A percentile compares a stretch with the other conserved stretches of the same genome.
Evolutionary conservation across 2,329 filamentous ascomycete genomes (phyloP).

Genomic region (Waltergamsia citrina): DNA sequence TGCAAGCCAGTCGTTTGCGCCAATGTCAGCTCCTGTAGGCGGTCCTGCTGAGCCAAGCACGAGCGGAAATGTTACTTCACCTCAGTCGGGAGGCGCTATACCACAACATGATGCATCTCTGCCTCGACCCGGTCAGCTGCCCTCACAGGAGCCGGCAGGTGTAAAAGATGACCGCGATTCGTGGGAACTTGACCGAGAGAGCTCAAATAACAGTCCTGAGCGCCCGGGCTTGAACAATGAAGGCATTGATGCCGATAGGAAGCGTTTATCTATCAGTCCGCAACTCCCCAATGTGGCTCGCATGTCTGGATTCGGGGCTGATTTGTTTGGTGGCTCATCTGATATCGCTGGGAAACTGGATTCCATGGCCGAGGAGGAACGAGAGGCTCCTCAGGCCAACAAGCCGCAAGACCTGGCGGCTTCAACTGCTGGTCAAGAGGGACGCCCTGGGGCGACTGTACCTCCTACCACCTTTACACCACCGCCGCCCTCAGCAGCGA

Average conservation of each 20-base stretch:
- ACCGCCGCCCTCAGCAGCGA: not conserved
- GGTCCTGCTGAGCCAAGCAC: not conserved
- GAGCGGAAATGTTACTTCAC: not conserved
- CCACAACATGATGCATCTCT: not conserved
- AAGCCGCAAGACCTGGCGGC: no score
- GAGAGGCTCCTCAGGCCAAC: no score
- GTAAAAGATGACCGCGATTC: no score
- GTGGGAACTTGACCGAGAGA: no score
- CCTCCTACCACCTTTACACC: not conserved
- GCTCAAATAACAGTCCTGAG: no score
- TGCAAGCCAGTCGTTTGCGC: no score
- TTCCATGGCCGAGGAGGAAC: no score
- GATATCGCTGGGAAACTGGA: not conserved
- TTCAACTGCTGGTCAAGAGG: not conserved
- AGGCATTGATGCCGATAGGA: slow-evolving; percentile 6
- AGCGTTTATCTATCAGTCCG: slow-evolving; percentile 40
- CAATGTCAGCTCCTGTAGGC: no score
- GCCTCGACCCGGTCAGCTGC: not conserved
- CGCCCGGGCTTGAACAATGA: no score
- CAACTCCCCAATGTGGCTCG: slow-evolving; percentile 48
- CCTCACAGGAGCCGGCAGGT: no score
- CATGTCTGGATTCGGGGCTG: slow-evolving; percentile 50
- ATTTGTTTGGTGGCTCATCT: slow-evolving; percentile 32
- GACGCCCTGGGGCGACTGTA: not conserved
- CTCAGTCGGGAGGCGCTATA: no score